phyloP scores from a whole-genome alignment of 2,329 filamentous ascomycete genomes.

The Reticulascus tulasneorum region DNA sequence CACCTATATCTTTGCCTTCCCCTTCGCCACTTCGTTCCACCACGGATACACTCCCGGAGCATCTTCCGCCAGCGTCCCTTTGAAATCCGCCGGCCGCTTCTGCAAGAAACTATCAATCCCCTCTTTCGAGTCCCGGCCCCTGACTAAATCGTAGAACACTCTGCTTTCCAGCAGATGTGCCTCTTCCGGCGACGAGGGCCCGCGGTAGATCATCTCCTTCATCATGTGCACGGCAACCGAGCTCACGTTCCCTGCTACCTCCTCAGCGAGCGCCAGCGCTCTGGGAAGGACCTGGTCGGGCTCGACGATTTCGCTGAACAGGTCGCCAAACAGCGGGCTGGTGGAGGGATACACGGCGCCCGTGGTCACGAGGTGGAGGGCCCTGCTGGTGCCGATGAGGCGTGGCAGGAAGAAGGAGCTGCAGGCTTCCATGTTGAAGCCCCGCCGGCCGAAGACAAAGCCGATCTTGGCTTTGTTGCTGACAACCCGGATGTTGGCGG shows the following conservation, averaged over 20 bases:
- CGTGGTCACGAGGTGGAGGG: slow-evolving; percentile 64
- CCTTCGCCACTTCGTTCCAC: slow-evolving; percentile 55
- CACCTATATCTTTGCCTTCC: slow-evolving; percentile 19
- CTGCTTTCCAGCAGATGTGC: slow-evolving; percentile 67
- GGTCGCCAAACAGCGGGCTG: slow-evolving; percentile 47
- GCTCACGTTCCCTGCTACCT: slow-evolving; percentile 64
- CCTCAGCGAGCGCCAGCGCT: slow-evolving; percentile 62
- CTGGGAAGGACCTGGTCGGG: slow-evolving; percentile 58
- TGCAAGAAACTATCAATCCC: slow-evolving; percentile 66
- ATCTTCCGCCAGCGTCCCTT: slow-evolving; percentile 56
- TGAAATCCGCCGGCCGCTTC: slow-evolving; percentile 62
- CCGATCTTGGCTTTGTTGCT: slow-evolving; percentile 62
- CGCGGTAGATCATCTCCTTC: slow-evolving; percentile 66
- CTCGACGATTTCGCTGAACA: slow-evolving; percentile 65
- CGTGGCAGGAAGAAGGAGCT: slow-evolving; percentile 69
- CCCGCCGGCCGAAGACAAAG: slow-evolving; percentile 69
- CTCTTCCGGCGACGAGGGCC: slow-evolving; percentile 57
- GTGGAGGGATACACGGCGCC: slow-evolving; percentile 54
- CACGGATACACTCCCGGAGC: slow-evolving; percentile 60
- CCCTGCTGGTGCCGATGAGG: slow-evolving; percentile 60
- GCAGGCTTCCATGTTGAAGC: slow-evolving; percentile 69
- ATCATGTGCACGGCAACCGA: slow-evolving; percentile 61
- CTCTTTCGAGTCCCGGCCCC: slow-evolving; percentile 57
- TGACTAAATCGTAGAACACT: slow-evolving; percentile 59
- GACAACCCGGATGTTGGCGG: slow-evolving; percentile 49